Evolutionary conservation across 257 asterid genomes (phyloP), one percentile per base, ranked within the genome.

Genomic region (Paraleonurus japonicus): DNA sequence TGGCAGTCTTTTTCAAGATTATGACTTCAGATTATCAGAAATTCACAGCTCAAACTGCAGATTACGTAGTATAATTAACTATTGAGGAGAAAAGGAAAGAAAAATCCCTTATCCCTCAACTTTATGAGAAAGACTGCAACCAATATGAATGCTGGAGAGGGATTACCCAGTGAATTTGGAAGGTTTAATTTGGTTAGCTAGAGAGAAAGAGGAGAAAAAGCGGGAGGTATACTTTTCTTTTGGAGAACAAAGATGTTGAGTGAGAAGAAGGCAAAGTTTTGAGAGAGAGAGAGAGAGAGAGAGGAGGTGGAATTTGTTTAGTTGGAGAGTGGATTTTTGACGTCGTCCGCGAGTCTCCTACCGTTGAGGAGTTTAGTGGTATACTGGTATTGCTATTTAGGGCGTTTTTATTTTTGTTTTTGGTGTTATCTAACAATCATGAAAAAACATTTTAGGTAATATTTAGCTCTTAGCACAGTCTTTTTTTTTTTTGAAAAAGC

Each of bases 231-330:
- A 59, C 24, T 78, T 65, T 70, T 69, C 32, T 33, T 43, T 37
- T 63, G 16, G 0, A 2, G 51, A 53, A 53, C n/a, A 20, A 5
- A 53, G 1, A 3, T 72, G 69, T 78, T 67, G 84, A 61, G 84
- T 73, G 79, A 72, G 73, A 72, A 69, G 79, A 69, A 77, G 61
- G 83, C 72, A 76, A 81, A 53, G 39, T 37, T 5, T 0, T 10
- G 43, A 33, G 54, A 28, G 50, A 51, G 37, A 23, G 72, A 47
- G 66, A 22, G 43, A 32, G 53, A 27, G 50, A 50, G 35, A 22
- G 43, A 16, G 72, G 35, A 51, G 3, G 24, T 16, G 37, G 64
- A 24, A 9, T 70, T 70, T 59, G 55, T 50, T 79, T 37, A 57
- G 73, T 50, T 66, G 68, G 48, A 67, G 62, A 65, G 11, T 58